phyloP scores from a whole-genome alignment of 169 alveolate species.

The Plasmodium cynomolgi region DNA sequence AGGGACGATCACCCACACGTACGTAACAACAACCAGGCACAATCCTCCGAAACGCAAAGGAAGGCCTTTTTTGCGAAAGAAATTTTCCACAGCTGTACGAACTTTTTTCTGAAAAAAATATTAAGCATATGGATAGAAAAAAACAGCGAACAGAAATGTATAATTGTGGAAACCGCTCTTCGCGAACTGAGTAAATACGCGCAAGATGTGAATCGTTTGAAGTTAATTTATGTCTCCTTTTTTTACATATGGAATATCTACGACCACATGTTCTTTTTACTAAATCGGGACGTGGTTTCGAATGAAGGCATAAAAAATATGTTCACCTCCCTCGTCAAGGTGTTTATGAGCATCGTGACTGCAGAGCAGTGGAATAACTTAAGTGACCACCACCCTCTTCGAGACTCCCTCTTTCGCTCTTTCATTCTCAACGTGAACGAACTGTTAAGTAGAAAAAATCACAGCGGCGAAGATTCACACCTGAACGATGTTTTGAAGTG shows the following conservation, averaged over 20 bases:
- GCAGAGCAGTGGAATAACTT: not conserved
- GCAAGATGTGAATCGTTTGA: not conserved
- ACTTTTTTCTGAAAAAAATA: constrained; percentile 67
- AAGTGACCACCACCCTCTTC: not conserved
- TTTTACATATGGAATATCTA: constrained; percentile 35
- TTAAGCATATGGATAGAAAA: constrained; percentile 55
- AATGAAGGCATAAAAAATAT: constrained; percentile 26
- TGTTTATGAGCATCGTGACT: constrained; percentile 24
- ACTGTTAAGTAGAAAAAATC: constrained; percentile 17
- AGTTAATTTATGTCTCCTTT: constrained; percentile 23
- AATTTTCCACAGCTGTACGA: constrained; percentile 23
- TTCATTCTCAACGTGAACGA: constrained; percentile 35
- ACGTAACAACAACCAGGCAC: not conserved
- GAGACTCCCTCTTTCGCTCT: constrained; percentile 8
- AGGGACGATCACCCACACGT: not conserved
- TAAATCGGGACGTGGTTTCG: constrained; percentile 10
- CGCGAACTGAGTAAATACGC: constrained; percentile 52
- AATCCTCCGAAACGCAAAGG: not conserved
- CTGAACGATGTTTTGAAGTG: constrained; percentile 2
- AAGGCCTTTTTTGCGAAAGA: constrained; percentile 13
- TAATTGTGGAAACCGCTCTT: constrained; percentile 35
- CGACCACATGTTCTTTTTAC: constrained; percentile 58
- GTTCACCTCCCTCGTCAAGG: constrained; percentile 7
- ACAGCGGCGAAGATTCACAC: not conserved
- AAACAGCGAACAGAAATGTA: constrained; percentile 35